Percentiles rank a stretch among this genome's conserved stretches.
phyloP scores from a whole-genome alignment of 2,329 filamentous ascomycete genomes.

The Helotiales sp. region DNA sequence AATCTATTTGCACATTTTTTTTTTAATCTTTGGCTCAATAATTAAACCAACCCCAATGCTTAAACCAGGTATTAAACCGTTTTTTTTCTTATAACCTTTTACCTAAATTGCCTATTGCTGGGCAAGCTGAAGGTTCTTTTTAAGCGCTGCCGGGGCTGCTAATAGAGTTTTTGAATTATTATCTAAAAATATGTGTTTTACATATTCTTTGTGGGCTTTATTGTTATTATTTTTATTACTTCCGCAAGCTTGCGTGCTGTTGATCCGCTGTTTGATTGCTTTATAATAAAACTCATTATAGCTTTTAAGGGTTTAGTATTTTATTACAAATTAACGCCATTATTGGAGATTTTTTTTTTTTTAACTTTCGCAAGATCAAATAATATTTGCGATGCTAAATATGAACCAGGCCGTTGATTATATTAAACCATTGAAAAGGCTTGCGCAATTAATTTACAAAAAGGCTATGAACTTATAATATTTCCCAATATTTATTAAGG shows the following conservation, averaged over 20 bases:
- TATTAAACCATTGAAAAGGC: background rate
- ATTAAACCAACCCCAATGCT: background rate
- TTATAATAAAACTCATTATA: background rate
- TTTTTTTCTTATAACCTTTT: background rate
- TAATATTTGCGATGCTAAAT: conserved; percentile 2
- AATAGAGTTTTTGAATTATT: background rate
- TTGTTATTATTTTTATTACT: background rate
- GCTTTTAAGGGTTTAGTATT: background rate
- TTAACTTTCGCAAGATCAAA: background rate
- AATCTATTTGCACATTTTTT: conserved; percentile 19
- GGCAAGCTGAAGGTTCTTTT: background rate
- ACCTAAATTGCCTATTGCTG: background rate
- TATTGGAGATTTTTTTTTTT: background rate
- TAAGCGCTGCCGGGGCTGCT: background rate
- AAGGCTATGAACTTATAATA: background rate
- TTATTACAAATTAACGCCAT: background rate
- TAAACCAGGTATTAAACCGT: background rate
- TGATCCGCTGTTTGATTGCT: background rate
- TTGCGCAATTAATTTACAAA: background rate
- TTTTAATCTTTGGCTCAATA: conserved; percentile 20
- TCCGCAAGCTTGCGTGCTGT: background rate
- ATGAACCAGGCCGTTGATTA: background rate
- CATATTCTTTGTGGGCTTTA: background rate
- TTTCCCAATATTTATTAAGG: background rate
- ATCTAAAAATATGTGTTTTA: background rate